Base-by-base conservation (phyloP, 805 yeast species). In the Pichia eremophila region DNA sequence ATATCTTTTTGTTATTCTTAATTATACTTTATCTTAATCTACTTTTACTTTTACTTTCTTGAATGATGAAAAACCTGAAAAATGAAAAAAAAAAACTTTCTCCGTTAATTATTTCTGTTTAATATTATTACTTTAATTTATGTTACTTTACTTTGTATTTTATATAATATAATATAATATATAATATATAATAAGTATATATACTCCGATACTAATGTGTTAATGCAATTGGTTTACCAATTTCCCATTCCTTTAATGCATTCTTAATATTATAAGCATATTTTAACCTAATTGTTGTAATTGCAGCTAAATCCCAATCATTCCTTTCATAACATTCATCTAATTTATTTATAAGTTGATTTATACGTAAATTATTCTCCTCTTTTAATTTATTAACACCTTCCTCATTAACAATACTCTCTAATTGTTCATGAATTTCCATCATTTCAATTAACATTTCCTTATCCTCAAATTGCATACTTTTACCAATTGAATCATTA, bases 361-460 rank as follows among this genome's bases (percentile, higher is more conserved):
- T 56, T 28, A 88, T 76, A 36, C 90, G 71, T 18, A 52, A 61
- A 34, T 79, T 73, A 55, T 88, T 89, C 48, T 78, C 83, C 10
- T 52, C 57, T 31, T 73, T 70, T 39, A 88, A 58, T 0, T 56
- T 63, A 1, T 65, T 73, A 32, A 86, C 69, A 43, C 86, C 95
- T 3, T 71, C 66, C 44, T 78, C 83, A 45, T 65, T 66, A 1
- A 69, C 67, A 6, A 87, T 81, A 53, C 78, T 78, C 51, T 86
- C 95, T 48, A 90, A 67, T 39, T 78, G 75, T 63, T 91, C 99
- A 61, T 90, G 93, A 5, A 87, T 79, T 54, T 88, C 95, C 65
- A 91, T 69, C 22, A 91, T 84, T 40, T 78, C 78, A 82, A 87
- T 77, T 39, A 91, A 66, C 58, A 86, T 67, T 15, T 69, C 74